phyloP scores from a whole-genome alignment of 345 rosid species.

The Aurinia saxatilis region DNA sequence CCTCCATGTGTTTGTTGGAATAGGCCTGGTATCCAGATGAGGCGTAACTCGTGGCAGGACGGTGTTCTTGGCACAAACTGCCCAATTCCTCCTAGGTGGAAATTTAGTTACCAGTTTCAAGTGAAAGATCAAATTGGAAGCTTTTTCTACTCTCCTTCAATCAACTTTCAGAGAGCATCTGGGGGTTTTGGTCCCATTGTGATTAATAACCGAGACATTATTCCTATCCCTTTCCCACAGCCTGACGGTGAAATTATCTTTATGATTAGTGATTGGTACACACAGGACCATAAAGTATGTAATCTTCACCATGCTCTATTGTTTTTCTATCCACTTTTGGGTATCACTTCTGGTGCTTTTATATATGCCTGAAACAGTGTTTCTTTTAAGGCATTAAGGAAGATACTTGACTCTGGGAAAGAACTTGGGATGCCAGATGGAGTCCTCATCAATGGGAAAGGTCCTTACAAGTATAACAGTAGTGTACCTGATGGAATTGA shows the following conservation, averaged over 20 bases:
- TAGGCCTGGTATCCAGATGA: conserved; percentile 88
- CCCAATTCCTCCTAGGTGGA: conserved; percentile 58
- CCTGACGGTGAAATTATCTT: conserved; percentile 73
- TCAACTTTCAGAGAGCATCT: conserved; percentile 81
- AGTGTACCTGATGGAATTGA: conserved; percentile 79
- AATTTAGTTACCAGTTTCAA: conserved; percentile 85
- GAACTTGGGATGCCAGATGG: conserved; percentile 97
- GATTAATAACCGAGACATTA: conserved; percentile 50
- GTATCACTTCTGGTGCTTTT: background rate
- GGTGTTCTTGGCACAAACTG: conserved; percentile 91
- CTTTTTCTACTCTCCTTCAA: conserved; percentile 77
- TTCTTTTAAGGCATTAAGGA: conserved; percentile 56
- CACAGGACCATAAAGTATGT: conserved; percentile 67
- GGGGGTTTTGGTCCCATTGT: conserved; percentile 89
- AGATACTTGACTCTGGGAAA: conserved; percentile 63
- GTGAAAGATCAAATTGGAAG: conserved; percentile 96
- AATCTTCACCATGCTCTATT: background rate
- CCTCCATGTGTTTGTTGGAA: background rate
- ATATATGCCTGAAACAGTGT: background rate
- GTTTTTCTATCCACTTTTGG: background rate
- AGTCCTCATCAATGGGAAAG: conserved; percentile 93
- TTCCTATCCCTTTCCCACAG: conserved; percentile 65
- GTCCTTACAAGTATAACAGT: conserved; percentile 71
- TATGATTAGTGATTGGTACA: conserved; percentile 88
- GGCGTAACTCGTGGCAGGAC: conserved; percentile 87